Evolutionary conservation across 768 basidiomycete species (phyloP).

Genomic region (Psilocybe subaeruginosa): DNA sequence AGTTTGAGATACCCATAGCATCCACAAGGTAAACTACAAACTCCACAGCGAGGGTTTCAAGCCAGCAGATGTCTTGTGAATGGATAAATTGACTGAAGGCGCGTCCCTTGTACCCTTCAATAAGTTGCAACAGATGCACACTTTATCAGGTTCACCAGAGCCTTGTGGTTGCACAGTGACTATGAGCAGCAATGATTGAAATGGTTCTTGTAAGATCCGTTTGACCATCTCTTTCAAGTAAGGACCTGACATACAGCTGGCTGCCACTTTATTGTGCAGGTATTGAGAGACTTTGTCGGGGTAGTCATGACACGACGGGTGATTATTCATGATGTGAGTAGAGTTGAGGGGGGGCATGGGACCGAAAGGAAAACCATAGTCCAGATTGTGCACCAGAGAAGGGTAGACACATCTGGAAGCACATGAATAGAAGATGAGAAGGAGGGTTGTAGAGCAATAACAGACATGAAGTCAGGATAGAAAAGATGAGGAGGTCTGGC

Average conservation of each 20-base stretch:
- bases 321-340: conserved; percentile 26
- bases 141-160: conserved; percentile 24
- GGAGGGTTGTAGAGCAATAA: conserved; percentile 15
- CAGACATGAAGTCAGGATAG: conserved; percentile 22
- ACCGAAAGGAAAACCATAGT: conserved; percentile 35
- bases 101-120: conserved; percentile 19
- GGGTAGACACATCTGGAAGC: conserved; percentile 30
- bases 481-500: no score
- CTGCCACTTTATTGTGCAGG: conserved; percentile 20
- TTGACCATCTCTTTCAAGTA: conserved; percentile 14
- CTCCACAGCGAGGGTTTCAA: not conserved
- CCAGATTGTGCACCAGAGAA: conserved; percentile 29
- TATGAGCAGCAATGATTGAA: conserved; percentile 30
- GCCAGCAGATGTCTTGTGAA: conserved; percentile 13
- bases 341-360: conserved; percentile 25
- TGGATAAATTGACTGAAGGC: conserved; percentile 26
- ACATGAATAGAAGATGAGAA: conserved; percentile 2
- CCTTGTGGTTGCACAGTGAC: conserved; percentile 23
- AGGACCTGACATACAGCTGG: conserved; percentile 27
- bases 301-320: conserved; percentile 14
- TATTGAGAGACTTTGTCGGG: conserved; percentile 8
- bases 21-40: not conserved
- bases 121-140: conserved; percentile 29
- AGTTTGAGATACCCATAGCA: not conserved
- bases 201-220: conserved; percentile 25